Evolutionary conservation across 208 protist species (phyloP), one percentile per base, ranked within the genome.

Genomic region (Porcisia deanei): DNA sequence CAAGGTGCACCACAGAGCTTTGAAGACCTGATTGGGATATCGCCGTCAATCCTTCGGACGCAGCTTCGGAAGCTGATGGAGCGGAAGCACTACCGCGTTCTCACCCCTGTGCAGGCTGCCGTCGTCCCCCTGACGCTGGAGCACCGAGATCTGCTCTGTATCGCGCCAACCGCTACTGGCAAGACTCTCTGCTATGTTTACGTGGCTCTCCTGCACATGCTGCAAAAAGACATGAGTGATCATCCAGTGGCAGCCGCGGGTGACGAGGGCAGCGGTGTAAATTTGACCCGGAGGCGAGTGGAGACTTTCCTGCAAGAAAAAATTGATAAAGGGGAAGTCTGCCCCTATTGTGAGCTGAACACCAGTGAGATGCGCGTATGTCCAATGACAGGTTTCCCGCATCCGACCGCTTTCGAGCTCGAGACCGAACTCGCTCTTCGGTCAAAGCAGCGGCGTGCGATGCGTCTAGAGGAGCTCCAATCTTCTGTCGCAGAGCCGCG

Each of bases 161-260:
- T 97, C 55, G 85, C 96, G 22, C 90, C 93, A 1, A 97, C 96
- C 5, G 91, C 93, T 12, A 96, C 93, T 20, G 96, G 96, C n/a
- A 98, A 98, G 77, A 98, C 95, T 12, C 84, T 98, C 45, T 86
- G 88, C 53, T 98, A 97, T 82, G 86, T 87, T n/a, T 88, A 98
- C 75, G 90, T 95, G 12, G 80, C 85, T 18, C 76, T 98, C 55
- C 71, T 97, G 74, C 84, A 89, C 58, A 71, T 98, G 20, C 60
- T 88, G 53, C 54, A 91, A 55, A 76, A 84, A 68, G 82, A 83
- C 52, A 79, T 77, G 49, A 70, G 45, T 18, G 77, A 60, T 14
- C 67, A 49, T 1, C 39, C 61, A 4, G 14, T 67, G 16, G 34
- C 18, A 14, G 20, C 61, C 64, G 63, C 30, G 75, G 63, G 34